Conservation (phyloP, 371 early-diverging fungal species). For the Funneliformis caledonium region DNA sequence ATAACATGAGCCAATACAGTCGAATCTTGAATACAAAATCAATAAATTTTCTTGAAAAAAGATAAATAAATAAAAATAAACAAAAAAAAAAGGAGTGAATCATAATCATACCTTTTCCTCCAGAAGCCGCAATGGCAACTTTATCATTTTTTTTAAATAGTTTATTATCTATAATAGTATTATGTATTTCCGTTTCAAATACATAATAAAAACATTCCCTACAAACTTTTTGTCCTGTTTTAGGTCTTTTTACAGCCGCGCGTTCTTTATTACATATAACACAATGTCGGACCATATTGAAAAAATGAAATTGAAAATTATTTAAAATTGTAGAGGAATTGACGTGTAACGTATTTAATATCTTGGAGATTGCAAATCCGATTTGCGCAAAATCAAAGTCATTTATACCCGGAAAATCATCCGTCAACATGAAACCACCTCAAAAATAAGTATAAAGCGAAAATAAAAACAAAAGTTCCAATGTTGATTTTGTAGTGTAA, state of each 20-base stretch:
- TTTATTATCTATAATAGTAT: slow-evolving; percentile 83
- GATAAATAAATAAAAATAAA: background rate
- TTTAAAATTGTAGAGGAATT: background rate
- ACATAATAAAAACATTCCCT: slow-evolving; percentile 92
- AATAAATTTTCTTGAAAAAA: background rate
- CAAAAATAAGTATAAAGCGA: no score
- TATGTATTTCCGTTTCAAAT: slow-evolving; percentile 97
- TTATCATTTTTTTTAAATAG: slow-evolving; percentile 91
- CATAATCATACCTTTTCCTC: slow-evolving; percentile 88
- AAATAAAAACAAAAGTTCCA: no score
- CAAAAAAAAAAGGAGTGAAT: background rate
- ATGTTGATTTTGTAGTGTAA: no score
- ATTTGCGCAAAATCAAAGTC: no score
- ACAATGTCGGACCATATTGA: slow-evolving; percentile 56
- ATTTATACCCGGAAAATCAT: no score
- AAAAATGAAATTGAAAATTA: background rate
- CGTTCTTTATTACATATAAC: slow-evolving; percentile 58
- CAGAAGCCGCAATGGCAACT: slow-evolving; percentile 98
- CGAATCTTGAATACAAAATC: slow-evolving; percentile 71
- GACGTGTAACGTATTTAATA: no score
- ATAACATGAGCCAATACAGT: slow-evolving; percentile 98
- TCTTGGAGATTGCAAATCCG: no score
- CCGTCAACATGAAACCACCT: no score
- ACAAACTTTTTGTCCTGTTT: slow-evolving; percentile 93
- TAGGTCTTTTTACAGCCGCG: slow-evolving; percentile 93